A percentile compares a stretch with the other conserved stretches of the same genome.
These are phyloP conservation scores for Cercospora sesami DNA, from an alignment of 2,329 filamentous ascomycete species.

Conservation along the genomic window DNA sequence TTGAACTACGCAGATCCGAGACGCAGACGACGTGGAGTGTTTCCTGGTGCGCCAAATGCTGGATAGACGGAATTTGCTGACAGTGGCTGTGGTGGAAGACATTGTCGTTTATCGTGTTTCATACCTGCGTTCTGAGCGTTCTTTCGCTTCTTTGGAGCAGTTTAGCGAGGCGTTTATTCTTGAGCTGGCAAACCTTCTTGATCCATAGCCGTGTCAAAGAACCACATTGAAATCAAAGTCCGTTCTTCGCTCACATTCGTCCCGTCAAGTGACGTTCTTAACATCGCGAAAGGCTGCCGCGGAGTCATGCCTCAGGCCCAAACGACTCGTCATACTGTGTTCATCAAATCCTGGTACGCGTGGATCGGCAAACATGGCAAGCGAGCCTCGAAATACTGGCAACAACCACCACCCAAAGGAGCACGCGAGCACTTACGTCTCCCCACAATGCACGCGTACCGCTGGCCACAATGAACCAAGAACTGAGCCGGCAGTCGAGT, in stretches of 20 bases:
- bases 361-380: neutral
- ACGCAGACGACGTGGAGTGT: slow-evolving; percentile 12
- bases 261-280: neutral
- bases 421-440: slow-evolving; percentile 5
- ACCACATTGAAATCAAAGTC: neutral
- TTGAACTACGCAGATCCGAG: slow-evolving; percentile 8
- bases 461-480: slow-evolving; percentile 17
- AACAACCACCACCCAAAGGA: slow-evolving; percentile 7
- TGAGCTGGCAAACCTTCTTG: neutral
- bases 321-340: neutral
- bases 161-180: neutral
- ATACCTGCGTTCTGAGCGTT: neutral
- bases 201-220: neutral
- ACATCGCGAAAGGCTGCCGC: neutral
- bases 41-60: slow-evolving; percentile 12
- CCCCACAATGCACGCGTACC: slow-evolving; percentile 6
- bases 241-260: neutral
- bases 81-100: neutral
- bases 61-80: neutral
- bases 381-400: neutral
- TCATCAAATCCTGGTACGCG: slow-evolving; percentile 1
- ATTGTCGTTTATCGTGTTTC: neutral
- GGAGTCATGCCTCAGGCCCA: neutral
- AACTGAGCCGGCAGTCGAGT: slow-evolving; percentile 25
- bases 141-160: neutral